Evolutionary conservation across 805 yeast species (phyloP).

Genomic region (Candida coleopterorum): DNA sequence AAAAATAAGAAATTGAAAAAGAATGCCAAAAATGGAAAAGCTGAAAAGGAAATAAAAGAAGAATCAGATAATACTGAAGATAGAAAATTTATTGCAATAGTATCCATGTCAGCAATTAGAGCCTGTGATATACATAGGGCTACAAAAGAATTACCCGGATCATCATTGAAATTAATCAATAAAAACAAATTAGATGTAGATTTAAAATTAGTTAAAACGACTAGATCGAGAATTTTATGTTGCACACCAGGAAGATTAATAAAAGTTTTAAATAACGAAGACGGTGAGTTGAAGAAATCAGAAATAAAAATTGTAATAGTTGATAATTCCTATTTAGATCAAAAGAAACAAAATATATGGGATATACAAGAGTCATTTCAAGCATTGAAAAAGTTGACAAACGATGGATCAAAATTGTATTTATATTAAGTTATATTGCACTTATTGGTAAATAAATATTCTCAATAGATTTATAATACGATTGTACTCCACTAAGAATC

Average conservation of each 20-base stretch:
- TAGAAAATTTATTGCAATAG: constrained; percentile 45
- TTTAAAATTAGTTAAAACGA: constrained; percentile 37
- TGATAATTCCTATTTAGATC: constrained; percentile 59
- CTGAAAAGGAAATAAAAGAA: constrained; percentile 7
- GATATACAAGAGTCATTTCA: constrained; percentile 47
- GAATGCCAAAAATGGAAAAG: constrained; percentile 18
- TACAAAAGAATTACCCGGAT: constrained; percentile 41
- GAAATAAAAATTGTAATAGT: constrained; percentile 53
- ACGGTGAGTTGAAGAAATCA: constrained; percentile 31
- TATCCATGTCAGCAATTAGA: constrained; percentile 76
- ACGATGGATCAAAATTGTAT: constrained; percentile 45
- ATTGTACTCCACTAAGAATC: constrained; percentile 15
- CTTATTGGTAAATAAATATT: constrained; percentile 21
- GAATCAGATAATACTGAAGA: constrained; percentile 6
- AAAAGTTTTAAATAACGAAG: constrained; percentile 43
- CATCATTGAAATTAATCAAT: constrained; percentile 65
- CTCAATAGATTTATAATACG: constrained; percentile 26
- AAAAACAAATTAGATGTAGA: constrained; percentile 72
- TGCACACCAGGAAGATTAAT: constrained; percentile 60
- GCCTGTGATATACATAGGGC: constrained; percentile 83
- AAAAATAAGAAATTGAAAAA: constrained; percentile 24
- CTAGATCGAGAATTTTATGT: constrained; percentile 49
- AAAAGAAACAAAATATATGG: constrained; percentile 57
- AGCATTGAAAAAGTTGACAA: constrained; percentile 37
- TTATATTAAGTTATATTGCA: constrained; percentile 30